These are phyloP conservation scores for Vanilla planifolia DNA, from an alignment of 106 monocot species.

Conservation along the genomic window DNA sequence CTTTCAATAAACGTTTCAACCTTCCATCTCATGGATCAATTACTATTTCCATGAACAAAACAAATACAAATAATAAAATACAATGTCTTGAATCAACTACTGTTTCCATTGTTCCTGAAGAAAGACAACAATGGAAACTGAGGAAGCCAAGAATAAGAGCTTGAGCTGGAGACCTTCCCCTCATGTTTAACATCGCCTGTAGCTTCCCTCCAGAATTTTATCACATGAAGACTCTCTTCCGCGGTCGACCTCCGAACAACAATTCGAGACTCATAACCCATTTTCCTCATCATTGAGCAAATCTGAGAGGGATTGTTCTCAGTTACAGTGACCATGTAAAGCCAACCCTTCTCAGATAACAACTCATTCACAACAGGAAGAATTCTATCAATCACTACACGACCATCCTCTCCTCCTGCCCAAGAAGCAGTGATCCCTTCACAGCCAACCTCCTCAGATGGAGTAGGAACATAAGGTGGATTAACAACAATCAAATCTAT, in stretches of 20 bases:
- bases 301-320: constrained; percentile 82
- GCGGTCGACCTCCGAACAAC: constrained; percentile 88
- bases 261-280: constrained; percentile 71
- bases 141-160: constrained; percentile 16
- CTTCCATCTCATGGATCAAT: too few species aligned
- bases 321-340: constrained; percentile 79
- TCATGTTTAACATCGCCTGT: neutral
- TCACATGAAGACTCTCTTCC: constrained; percentile 90
- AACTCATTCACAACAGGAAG: constrained; percentile 62
- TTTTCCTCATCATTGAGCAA: constrained; percentile 68
- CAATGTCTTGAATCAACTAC: too few species aligned
- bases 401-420: constrained; percentile 89
- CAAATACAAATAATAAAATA: too few species aligned
- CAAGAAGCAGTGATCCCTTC: constrained; percentile 77
- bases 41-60: too few species aligned
- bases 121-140: constrained; percentile 19
- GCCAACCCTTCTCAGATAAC: constrained; percentile 79
- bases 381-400: constrained; percentile 81
- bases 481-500: constrained; percentile 88
- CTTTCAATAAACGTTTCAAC: too few species aligned
- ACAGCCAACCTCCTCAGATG: constrained; percentile 74
- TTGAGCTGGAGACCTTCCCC: neutral
- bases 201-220: constrained; percentile 59
- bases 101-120: constrained; percentile 11
- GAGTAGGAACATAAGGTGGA: constrained; percentile 95